Percentiles rank a stretch among this genome's conserved stretches.
phyloP scores from a whole-genome alignment of 1,139 yeast genomes.

The Fermentozyma sake region DNA sequence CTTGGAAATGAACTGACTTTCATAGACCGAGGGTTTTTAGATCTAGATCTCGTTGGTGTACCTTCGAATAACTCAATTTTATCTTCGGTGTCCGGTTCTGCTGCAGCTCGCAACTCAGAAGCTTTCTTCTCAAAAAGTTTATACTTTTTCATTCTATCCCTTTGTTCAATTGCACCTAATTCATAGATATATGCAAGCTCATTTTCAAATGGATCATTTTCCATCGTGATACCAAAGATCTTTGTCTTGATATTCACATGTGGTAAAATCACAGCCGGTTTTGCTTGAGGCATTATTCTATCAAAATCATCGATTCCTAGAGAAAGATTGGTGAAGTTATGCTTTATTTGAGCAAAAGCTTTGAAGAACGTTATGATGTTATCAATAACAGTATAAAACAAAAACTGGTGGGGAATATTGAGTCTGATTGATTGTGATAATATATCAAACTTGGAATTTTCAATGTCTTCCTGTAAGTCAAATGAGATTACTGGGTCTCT shows the following conservation, averaged over 20 bases:
- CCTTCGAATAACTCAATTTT: constrained; percentile 9
- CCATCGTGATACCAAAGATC: constrained; percentile 33
- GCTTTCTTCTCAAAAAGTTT: constrained; percentile 26
- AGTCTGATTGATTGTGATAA: constrained; percentile 27
- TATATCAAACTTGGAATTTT: constrained; percentile 10
- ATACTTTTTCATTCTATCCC: constrained; percentile 25
- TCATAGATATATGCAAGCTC: constrained; percentile 37
- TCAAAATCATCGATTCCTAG: constrained; percentile 35
- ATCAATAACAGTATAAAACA: constrained; percentile 64
- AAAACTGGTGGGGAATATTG: constrained; percentile 56
- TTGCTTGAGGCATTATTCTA: constrained; percentile 30
- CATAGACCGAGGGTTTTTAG: neutral
- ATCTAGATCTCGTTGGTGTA: neutral
- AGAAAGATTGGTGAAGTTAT: constrained; percentile 44
- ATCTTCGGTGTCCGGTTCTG: constrained; percentile 12
- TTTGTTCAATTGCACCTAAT: constrained; percentile 36
- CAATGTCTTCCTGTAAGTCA: constrained; percentile 11
- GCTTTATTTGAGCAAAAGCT: constrained; percentile 50
- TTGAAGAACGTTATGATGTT: constrained; percentile 59
- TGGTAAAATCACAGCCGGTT: constrained; percentile 28
- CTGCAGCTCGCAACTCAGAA: constrained; percentile 9
- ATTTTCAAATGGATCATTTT: constrained; percentile 41
- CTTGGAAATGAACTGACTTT: too few relatives aligned
- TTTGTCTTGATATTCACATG: constrained; percentile 26
- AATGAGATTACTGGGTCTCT: constrained; percentile 33